Percentiles rank a stretch among this genome's conserved stretches.
Evolutionary conservation across 805 yeast species (phyloP).

Genomic region (Candida nitratophila): DNA sequence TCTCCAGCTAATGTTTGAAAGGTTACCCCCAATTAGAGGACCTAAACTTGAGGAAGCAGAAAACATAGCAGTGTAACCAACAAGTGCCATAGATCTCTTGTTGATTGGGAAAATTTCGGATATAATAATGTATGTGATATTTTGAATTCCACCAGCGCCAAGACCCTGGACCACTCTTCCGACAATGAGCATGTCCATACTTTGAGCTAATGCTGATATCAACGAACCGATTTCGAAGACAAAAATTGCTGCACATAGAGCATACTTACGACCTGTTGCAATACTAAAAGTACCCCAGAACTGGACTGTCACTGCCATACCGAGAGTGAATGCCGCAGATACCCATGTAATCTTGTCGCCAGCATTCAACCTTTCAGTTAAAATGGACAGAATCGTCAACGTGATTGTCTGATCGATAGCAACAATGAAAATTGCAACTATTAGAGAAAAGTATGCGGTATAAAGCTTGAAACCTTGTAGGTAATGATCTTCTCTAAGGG

Average conservation of each 20-base stretch:
- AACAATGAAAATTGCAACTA: constrained; percentile 15
- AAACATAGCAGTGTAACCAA: constrained; percentile 34
- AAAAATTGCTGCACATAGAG: constrained; percentile 39
- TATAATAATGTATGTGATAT: constrained; percentile 47
- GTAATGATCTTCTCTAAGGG: constrained; percentile 21
- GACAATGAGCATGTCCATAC: constrained; percentile 57
- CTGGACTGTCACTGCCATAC: constrained; percentile 46
- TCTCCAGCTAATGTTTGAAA: constrained; percentile 60
- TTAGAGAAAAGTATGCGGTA: constrained; percentile 3
- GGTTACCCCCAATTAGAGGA: constrained; percentile 62
- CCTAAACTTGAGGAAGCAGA: constrained; percentile 50
- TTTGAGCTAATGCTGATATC: constrained; percentile 44
- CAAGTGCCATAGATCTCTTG: constrained; percentile 32
- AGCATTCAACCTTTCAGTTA: constrained; percentile 41
- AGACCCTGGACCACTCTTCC: constrained; percentile 67
- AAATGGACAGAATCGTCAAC: constrained; percentile 39
- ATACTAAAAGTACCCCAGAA: constrained; percentile 54
- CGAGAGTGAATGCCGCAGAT: constrained; percentile 45
- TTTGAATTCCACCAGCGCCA: constrained; percentile 65
- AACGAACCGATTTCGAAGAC: constrained; percentile 60
- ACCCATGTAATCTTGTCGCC: constrained; percentile 55
- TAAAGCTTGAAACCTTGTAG: constrained; percentile 15
- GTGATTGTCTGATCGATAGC: constrained; percentile 60
- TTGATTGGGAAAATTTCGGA: constrained; percentile 46
- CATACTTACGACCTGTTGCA: constrained; percentile 48